Evolutionary conservation across 2,329 filamentous ascomycete species (phyloP).

Genomic region (Eutypa lata): DNA sequence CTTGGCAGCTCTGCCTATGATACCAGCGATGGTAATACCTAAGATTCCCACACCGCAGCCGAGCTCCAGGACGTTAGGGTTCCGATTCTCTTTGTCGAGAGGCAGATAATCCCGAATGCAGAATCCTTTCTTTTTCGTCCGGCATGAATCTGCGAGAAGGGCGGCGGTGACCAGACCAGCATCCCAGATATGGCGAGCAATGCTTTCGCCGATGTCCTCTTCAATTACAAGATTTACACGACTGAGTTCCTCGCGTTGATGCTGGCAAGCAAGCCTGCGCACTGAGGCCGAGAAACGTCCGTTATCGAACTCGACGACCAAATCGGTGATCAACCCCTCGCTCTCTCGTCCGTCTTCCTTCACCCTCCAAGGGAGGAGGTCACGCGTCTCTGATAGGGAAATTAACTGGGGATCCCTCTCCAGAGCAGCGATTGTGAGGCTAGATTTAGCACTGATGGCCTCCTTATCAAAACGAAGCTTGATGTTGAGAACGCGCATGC

Average conservation of each 20-base stretch:
- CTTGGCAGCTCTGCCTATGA: constrained; percentile 22
- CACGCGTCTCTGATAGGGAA: not conserved
- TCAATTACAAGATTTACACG: constrained; percentile 38
- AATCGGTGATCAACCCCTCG: constrained; percentile 2
- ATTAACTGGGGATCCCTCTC: not conserved
- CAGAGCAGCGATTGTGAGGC: not conserved
- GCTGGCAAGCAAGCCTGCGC: constrained; percentile 7
- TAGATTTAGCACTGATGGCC: not conserved
- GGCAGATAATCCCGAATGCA: constrained; percentile 11
- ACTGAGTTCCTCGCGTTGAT: constrained; percentile 27
- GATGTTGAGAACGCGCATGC: constrained; percentile 39
- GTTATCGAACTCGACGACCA: constrained; percentile 2
- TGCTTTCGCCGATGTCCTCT: constrained; percentile 58
- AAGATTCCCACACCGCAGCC: constrained; percentile 57
- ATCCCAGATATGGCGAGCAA: constrained; percentile 59
- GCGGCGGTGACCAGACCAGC: constrained; percentile 47
- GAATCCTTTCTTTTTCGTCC: not conserved
- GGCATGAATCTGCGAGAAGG: constrained; percentile 27
- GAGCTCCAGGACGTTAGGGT: constrained; percentile 49
- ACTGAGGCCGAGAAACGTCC: constrained; percentile 1
- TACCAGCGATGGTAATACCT: constrained; percentile 45
- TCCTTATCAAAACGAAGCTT: constrained; percentile 12
- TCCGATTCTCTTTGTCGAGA: constrained; percentile 11
- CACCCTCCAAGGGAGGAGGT: not conserved
- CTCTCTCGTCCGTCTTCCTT: not conserved